Conservation (phyloP, 2,329 filamentous ascomycete genomes). For the Tolypocladium tundrense region DNA sequence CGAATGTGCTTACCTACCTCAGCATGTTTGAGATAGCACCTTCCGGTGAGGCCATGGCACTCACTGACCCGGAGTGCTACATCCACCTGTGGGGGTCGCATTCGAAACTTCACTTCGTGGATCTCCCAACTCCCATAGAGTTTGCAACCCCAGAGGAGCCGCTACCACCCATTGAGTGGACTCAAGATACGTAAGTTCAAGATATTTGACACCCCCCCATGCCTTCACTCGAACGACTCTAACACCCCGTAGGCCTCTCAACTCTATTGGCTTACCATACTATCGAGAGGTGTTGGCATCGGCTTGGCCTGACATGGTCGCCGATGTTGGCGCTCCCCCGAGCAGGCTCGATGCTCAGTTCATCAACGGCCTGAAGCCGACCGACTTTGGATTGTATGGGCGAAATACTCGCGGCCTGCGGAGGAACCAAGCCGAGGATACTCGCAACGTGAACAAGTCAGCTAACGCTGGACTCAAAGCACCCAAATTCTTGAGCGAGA, state of each 20-base stretch:
- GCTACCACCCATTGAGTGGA: slow-evolving; percentile 55
- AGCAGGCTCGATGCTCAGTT: slow-evolving; percentile 62
- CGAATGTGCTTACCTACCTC: slow-evolving; percentile 65
- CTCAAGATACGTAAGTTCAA: slow-evolving; percentile 51
- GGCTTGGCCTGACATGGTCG: slow-evolving; percentile 79
- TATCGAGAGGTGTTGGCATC: slow-evolving; percentile 84
- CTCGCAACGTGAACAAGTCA: slow-evolving; percentile 50
- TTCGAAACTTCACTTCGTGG: slow-evolving; percentile 76
- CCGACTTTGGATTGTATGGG: slow-evolving; percentile 69
- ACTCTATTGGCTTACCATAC: slow-evolving; percentile 80
- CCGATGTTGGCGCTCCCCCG: slow-evolving; percentile 77
- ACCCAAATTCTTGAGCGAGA: slow-evolving; percentile 92
- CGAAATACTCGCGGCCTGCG: slow-evolving; percentile 62
- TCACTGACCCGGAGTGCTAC: slow-evolving; percentile 68
- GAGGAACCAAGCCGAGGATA: slow-evolving; percentile 77
- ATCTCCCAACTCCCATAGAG: slow-evolving; percentile 67
- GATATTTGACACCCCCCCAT: too few relatives aligned
- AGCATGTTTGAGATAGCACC: slow-evolving; percentile 77
- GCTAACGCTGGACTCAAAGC: slow-evolving; percentile 54
- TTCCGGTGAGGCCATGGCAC: slow-evolving; percentile 74
- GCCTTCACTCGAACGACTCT: neutral
- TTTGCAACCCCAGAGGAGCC: slow-evolving; percentile 59
- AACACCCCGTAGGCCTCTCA: slow-evolving; percentile 53
- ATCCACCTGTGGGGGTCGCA: slow-evolving; percentile 86
- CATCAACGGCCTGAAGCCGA: slow-evolving; percentile 55